A percentile compares a stretch with the other conserved stretches of the same genome.
phyloP scores from a whole-genome alignment of 2,329 filamentous ascomycete species.

The Penicillium oxalicum region DNA sequence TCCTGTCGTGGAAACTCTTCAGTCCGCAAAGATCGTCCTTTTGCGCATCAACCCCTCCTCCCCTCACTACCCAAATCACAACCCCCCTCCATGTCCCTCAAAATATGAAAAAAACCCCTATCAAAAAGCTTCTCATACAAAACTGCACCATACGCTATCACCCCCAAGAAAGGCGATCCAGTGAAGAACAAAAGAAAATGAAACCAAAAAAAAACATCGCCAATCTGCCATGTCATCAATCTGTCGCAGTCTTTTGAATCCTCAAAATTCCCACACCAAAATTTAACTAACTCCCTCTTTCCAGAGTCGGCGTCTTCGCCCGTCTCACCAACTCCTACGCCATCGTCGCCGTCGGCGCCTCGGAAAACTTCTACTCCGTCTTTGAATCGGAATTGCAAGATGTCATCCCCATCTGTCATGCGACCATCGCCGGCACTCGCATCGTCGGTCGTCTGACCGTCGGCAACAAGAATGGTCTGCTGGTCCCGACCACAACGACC shows the following conservation, averaged over 20 bases:
- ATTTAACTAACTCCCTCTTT: neutral
- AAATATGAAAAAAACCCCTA: neutral
- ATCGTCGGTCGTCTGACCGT: constrained; percentile 94
- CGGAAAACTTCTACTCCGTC: constrained; percentile 98
- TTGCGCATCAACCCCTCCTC: neutral
- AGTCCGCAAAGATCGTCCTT: no score
- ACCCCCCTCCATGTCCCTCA: neutral
- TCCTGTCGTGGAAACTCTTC: no score
- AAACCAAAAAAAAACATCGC: neutral
- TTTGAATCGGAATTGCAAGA: constrained; percentile 98
- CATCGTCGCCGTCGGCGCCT: constrained; percentile 86
- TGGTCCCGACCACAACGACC: constrained; percentile 91
- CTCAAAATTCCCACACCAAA: neutral
- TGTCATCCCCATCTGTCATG: constrained; percentile 92
- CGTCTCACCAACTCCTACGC: constrained; percentile 97
- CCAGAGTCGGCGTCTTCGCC: constrained; percentile 89
- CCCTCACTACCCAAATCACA: neutral
- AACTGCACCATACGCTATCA: no score
- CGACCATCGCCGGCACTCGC: constrained; percentile 90
- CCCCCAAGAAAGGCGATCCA: no score
- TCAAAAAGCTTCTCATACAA: no score
- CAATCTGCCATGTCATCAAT: no score
- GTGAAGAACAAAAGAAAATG: no score
- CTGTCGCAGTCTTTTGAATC: no score
- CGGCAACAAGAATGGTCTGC: constrained; percentile 92